Conservation (phyloP, 1,284 basidiomycete species). For the Ganoderma meredithae region DNA sequence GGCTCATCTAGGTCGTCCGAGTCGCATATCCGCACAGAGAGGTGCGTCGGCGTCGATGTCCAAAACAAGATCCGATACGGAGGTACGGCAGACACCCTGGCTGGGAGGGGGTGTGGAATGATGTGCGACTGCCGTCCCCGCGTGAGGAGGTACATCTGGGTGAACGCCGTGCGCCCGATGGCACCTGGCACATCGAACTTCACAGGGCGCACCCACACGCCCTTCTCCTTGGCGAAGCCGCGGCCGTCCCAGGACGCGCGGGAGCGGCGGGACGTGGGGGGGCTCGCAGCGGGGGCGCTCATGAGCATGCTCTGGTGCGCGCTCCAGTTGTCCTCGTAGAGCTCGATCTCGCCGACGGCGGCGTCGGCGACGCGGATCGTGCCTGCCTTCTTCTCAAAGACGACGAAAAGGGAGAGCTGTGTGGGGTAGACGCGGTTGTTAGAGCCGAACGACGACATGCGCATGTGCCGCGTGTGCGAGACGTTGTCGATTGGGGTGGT, state of each 20-base stretch:
- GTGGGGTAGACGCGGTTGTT: conserved; percentile 57
- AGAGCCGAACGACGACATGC: conserved; percentile 39
- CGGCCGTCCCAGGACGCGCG: conserved; percentile 62
- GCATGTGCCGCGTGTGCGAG: conserved; percentile 39
- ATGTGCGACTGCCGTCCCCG: conserved; percentile 74
- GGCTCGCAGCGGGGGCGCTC: conserved; percentile 34
- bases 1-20: conserved; percentile 38
- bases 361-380: conserved; percentile 81
- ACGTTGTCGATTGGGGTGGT: conserved; percentile 25
- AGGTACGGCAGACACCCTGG: conserved; percentile 50
- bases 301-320: conserved; percentile 29
- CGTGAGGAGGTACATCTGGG: conserved; percentile 67
- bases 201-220: conserved; percentile 63
- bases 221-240: conserved; percentile 50
- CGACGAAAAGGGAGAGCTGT: conserved; percentile 77
- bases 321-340: conserved; percentile 58
- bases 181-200: conserved; percentile 55
- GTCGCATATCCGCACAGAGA: conserved; percentile 59
- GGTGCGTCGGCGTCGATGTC: conserved; percentile 61
- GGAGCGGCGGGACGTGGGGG: conserved; percentile 46
- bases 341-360: conserved; percentile 77
- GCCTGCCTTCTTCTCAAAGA: conserved; percentile 85
- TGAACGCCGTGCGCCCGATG: conserved; percentile 38
- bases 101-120: conserved; percentile 70
- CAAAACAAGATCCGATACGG: conserved; percentile 67